Evolutionary conservation across 176 grass and related monocot genomes (phyloP).

Genomic region (Juncus inflexus): DNA sequence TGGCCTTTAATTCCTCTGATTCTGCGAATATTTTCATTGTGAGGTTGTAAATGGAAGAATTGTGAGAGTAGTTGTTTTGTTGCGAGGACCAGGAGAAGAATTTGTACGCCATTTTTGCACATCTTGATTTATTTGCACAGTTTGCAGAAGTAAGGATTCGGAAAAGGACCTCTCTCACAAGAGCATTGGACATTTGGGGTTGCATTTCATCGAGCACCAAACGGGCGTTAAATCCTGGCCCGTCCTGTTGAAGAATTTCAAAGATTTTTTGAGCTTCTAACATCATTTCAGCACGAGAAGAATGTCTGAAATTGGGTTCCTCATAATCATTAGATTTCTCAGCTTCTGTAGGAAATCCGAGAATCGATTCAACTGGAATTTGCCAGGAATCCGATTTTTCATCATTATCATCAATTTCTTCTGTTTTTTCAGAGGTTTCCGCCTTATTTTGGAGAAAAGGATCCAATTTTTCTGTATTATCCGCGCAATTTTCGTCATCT

Average conservation of each 20-base stretch:
- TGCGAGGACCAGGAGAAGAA: constrained; percentile 81
- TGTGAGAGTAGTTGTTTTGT: constrained; percentile 54
- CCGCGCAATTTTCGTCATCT: constrained; percentile 18
- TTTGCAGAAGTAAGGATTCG: constrained; percentile 49
- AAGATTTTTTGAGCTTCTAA: constrained; percentile 46
- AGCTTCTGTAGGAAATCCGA: constrained; percentile 42
- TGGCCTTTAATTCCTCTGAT: constrained; percentile 75
- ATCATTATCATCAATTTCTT: constrained; percentile 15
- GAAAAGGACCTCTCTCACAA: constrained; percentile 66
- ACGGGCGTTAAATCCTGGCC: constrained; percentile 59
- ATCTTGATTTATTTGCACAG: constrained; percentile 43
- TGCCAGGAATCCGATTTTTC: constrained; percentile 26
- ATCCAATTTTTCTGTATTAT: constrained; percentile 10
- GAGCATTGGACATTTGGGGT: constrained; percentile 37
- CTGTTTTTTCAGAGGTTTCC: background rate
- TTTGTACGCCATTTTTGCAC: constrained; percentile 67
- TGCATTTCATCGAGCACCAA: constrained; percentile 74
- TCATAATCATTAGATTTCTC: constrained; percentile 31
- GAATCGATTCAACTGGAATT: constrained; percentile 43
- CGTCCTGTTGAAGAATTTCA: constrained; percentile 71
- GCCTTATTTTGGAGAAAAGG: constrained; percentile 4
- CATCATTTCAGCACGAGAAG: constrained; percentile 27
- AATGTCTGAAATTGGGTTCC: constrained; percentile 14
- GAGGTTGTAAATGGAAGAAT: constrained; percentile 61
- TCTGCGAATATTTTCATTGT: constrained; percentile 72